phyloP scores from a whole-genome alignment of 1,284 basidiomycete species.

The Ustilago hordei region DNA sequence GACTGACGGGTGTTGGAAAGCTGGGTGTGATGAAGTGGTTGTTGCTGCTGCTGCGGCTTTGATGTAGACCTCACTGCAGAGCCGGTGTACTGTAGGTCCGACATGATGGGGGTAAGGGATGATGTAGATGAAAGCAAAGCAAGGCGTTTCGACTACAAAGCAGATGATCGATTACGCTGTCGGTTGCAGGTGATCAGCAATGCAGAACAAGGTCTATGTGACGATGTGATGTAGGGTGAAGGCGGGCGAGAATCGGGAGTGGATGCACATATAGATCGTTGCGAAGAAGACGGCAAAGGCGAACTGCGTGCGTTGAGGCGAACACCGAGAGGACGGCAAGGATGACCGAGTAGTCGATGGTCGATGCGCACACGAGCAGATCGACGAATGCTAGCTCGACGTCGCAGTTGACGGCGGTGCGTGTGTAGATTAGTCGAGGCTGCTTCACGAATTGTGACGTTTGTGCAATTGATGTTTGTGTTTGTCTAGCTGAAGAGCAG shows the following conservation, averaged over 20 bases:
- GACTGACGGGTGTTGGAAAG: conserved; percentile 35
- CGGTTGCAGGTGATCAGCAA: not conserved
- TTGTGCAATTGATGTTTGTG: not conserved
- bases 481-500: not conserved
- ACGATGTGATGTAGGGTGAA: not conserved
- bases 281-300: not conserved
- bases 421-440: too few species aligned
- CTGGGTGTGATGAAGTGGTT: conserved; percentile 18
- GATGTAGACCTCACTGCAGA: conserved; percentile 19
- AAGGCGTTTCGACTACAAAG: not conserved
- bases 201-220: not conserved
- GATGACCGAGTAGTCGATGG: not conserved
- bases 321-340: not conserved
- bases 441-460: too few species aligned
- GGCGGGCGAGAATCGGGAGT: not conserved
- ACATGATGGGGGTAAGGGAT: not conserved
- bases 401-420: not conserved
- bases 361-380: not conserved
- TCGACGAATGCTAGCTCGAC: not conserved
- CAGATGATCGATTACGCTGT: not conserved
- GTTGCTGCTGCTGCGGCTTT: conserved; percentile 11
- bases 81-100: not conserved
- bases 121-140: conserved; percentile 4
- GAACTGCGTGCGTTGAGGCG: not conserved
- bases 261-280: not conserved